phyloP scores from a whole-genome alignment of 352 stramenopile species.

The Phytophthora uliginosa region DNA sequence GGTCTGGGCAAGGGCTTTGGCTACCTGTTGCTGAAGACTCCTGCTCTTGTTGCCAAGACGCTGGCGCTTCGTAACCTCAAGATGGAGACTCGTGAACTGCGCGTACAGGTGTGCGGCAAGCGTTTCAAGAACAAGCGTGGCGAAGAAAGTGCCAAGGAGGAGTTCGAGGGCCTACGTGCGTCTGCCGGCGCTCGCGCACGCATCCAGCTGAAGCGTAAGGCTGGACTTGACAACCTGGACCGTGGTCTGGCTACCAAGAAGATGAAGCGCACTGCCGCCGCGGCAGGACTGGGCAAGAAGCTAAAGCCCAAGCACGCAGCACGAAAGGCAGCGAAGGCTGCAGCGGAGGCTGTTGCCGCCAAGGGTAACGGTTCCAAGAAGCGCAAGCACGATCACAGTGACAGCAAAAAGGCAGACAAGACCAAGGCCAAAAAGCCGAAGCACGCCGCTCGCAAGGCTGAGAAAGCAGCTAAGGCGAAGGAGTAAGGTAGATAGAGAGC shows the following conservation, averaged over 20 bases:
- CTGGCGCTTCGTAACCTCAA: slow-evolving; percentile 73
- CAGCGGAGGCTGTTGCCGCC: slow-evolving; percentile 19
- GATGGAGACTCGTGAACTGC: slow-evolving; percentile 76
- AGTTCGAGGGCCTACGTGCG: slow-evolving; percentile 69
- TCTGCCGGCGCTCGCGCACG: slow-evolving; percentile 65
- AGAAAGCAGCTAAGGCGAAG: slow-evolving; percentile 61
- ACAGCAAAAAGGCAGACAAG: slow-evolving; percentile 36
- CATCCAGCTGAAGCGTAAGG: slow-evolving; percentile 76
- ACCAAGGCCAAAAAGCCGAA: slow-evolving; percentile 76
- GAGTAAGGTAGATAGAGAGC: slow-evolving; percentile 30
- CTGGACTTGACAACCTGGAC: slow-evolving; percentile 23
- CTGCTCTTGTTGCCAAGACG: slow-evolving; percentile 74
- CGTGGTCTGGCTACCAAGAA: slow-evolving; percentile 28
- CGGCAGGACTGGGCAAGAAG: slow-evolving; percentile 50
- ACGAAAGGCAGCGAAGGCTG: slow-evolving; percentile 55
- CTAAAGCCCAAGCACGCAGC: slow-evolving; percentile 68
- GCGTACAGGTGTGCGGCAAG: slow-evolving; percentile 86
- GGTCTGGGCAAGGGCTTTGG: slow-evolving; percentile 94
- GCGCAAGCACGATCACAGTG: slow-evolving; percentile 31
- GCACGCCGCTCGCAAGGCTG: slow-evolving; percentile 73
- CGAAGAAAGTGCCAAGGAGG: slow-evolving; percentile 57
- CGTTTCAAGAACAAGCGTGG: slow-evolving; percentile 86
- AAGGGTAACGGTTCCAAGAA: slow-evolving; percentile 41
- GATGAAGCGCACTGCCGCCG: slow-evolving; percentile 41
- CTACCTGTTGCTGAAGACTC: slow-evolving; percentile 88